Conservation (phyloP, 345 rosid genomes). For the Camelina hispida region DNA sequence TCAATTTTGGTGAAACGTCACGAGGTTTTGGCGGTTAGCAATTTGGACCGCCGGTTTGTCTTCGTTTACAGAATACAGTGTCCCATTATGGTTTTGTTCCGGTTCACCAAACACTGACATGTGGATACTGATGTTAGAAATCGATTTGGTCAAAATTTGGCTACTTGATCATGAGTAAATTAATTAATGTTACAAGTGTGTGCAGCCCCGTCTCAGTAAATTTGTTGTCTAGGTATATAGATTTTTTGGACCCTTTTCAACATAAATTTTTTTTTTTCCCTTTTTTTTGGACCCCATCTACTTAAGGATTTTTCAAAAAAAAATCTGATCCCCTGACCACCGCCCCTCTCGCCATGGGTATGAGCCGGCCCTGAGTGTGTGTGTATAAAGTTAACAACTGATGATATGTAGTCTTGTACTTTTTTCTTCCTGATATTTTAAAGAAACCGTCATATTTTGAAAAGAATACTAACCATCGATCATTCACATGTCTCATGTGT, state of each 20-base stretch:
- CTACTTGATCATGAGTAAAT: constrained; percentile 1
- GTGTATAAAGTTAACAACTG: too few species aligned
- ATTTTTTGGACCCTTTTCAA: too few species aligned
- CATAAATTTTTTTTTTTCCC: too few species aligned
- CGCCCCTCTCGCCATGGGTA: too few species aligned
- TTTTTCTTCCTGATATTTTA: background rate
- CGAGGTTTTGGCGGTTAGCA: constrained; percentile 21
- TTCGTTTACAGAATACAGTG: background rate
- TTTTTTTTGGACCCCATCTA: too few species aligned
- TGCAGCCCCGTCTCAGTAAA: too few species aligned
- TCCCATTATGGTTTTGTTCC: constrained; percentile 15
- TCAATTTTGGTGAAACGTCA: constrained; percentile 14
- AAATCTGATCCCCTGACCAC: too few species aligned
- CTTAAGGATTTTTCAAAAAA: too few species aligned
- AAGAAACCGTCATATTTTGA: background rate
- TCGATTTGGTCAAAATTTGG: constrained; percentile 8
- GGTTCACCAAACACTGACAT: constrained; percentile 33
- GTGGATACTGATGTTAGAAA: background rate
- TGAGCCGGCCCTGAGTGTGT: too few species aligned
- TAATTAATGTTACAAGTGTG: too few species aligned
- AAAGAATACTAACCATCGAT: background rate
- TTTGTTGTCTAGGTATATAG: too few species aligned
- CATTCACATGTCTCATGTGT: background rate
- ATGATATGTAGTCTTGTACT: background rate
- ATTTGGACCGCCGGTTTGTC: constrained; percentile 11